A percentile compares a stretch with the other conserved stretches of the same genome.
These are phyloP conservation scores for Kodamaea plutei DNA, from an alignment of 1,139 yeast genomes.

Conservation along the genomic window DNA sequence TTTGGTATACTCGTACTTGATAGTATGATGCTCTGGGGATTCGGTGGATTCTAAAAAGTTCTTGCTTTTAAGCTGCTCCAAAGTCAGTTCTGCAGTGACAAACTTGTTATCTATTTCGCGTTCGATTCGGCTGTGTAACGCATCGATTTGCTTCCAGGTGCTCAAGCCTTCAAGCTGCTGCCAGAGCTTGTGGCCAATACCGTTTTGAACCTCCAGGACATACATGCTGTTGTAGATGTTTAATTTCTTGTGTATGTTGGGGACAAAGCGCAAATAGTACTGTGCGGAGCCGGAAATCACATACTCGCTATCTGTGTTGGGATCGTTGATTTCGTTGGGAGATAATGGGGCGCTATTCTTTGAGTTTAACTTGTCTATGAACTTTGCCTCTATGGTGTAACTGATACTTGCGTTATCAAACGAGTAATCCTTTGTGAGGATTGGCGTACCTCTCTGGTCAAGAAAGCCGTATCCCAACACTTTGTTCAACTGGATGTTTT, in stretches of 20 bases:
- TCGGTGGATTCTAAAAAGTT: constrained; percentile 20
- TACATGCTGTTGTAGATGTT: constrained; percentile 19
- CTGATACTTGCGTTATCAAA: constrained; percentile 41
- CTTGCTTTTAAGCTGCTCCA: constrained; percentile 31
- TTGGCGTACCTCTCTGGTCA: constrained; percentile 39
- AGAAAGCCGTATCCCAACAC: constrained; percentile 45
- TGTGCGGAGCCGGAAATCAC: constrained; percentile 36
- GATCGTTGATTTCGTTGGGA: constrained; percentile 38
- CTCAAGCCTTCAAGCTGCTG: constrained; percentile 20
- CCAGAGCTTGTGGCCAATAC: constrained; percentile 36
- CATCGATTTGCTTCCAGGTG: constrained; percentile 36
- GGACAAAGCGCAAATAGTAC: constrained; percentile 40
- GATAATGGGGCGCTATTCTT: constrained; percentile 25
- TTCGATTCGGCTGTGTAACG: constrained; percentile 29
- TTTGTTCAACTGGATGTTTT: constrained; percentile 34
- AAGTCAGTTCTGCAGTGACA: constrained; percentile 23
- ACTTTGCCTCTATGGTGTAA: constrained; percentile 43
- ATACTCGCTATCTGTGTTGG: constrained; percentile 31
- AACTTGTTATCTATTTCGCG: constrained; percentile 34
- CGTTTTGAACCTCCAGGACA: constrained; percentile 26
- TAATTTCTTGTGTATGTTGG: constrained; percentile 32
- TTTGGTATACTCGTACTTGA: no score
- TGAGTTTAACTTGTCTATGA: constrained; percentile 36
- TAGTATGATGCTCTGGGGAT: constrained; percentile 20
- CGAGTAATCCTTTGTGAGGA: constrained; percentile 38